Conservation (phyloP, 2,329 filamentous ascomycete genomes). For the Cladosporium velox region DNA sequence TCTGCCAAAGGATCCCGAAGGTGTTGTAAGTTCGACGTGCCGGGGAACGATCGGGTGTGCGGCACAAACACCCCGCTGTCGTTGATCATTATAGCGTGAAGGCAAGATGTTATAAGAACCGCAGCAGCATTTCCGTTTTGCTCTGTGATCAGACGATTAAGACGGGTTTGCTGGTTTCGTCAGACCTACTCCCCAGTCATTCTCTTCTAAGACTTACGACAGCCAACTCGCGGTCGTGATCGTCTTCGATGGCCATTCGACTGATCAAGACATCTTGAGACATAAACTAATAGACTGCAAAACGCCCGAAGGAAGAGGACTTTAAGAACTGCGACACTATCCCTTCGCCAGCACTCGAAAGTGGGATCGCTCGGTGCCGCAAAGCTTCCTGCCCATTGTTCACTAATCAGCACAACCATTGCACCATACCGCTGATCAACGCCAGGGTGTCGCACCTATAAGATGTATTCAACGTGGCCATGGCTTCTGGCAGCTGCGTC, state of each 20-base stretch:
- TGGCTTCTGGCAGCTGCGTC: neutral
- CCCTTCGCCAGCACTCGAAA: neutral
- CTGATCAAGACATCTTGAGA: neutral
- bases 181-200: neutral
- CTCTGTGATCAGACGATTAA: neutral
- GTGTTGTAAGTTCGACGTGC: neutral
- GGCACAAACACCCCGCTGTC: neutral
- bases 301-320: neutral
- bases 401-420: neutral
- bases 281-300: neutral
- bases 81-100: neutral
- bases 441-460: neutral
- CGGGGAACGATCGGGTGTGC: neutral
- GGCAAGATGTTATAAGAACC: neutral
- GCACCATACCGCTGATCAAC: neutral
- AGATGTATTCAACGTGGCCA: neutral
- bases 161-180: neutral
- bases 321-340: neutral
- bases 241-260: neutral
- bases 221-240: neutral
- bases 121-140: neutral
- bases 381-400: neutral
- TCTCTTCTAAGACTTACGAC: neutral
- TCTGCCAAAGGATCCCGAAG: neutral
- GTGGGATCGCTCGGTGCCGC: neutral